Percentiles rank a stretch among this genome's conserved stretches.
Evolutionary conservation across 257 asterid species (phyloP).

Genomic region (Apocynum venetum): DNA sequence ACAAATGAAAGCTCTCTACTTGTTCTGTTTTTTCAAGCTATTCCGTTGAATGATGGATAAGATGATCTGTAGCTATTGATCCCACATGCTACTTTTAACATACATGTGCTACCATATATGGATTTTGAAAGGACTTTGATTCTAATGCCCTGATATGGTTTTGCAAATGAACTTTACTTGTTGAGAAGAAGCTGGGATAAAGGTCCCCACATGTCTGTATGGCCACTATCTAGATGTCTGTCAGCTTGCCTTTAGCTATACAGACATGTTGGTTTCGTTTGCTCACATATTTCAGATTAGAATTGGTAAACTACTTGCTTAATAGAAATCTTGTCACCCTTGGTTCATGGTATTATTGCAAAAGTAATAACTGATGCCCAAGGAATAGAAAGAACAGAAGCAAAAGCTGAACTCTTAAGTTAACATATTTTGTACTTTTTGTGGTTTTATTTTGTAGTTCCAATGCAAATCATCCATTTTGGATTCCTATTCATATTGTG

Average conservation of each 20-base stretch:
- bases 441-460: constrained; percentile 50
- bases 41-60: not conserved
- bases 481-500: constrained; percentile 96
- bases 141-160: not conserved
- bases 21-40: not conserved
- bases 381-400: not conserved
- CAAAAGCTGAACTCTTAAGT: not conserved
- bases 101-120: not conserved
- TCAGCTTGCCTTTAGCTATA: not conserved
- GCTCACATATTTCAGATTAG: not conserved
- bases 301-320: not conserved
- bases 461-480: constrained; percentile 84
- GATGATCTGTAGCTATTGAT: not conserved
- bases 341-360: not conserved
- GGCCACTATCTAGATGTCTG: not conserved
- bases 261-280: not conserved
- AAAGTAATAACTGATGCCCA: not conserved
- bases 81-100: not conserved
- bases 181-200: not conserved
- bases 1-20: not conserved
- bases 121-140: not conserved
- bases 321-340: not conserved
- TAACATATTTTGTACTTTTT: not conserved
- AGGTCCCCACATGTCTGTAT: not conserved
- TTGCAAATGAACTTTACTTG: not conserved